Base-by-base conservation (phyloP, 768 basidiomycete species). In the Coprinopsis strossmayeri region DNA sequence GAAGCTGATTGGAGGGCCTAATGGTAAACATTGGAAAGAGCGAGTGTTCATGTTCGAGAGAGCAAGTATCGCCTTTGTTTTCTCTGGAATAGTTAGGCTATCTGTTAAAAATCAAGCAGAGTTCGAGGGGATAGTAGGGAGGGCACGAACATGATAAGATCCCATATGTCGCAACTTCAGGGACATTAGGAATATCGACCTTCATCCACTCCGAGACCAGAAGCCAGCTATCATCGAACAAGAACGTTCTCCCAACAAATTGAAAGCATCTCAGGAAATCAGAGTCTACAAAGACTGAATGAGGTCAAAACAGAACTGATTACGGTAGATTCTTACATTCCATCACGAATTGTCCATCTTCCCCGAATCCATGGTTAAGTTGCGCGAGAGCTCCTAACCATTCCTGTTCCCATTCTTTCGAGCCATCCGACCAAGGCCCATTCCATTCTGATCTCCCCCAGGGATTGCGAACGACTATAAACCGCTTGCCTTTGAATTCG, bases 271-370 rank as follows among this genome's bases (percentile, higher is more conserved):
- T 62, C 40, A 76, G 60, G 55, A 74, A 79, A 52, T 78, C 75
- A 26, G 63, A 61, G 55, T 77, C 76, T 77, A 32, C 34, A 10
- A 2, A 15, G 26, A 12, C 51, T 17, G 24, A 26, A 10, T 20
- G 4, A 42, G 5, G 5, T 38, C n/a, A 18, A 34, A n/a, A 32
- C 21, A 50, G 24, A 28, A 2, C 34, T 1, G 21, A 13, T 26
- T 42, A 34, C 17, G n/a, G 41, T 2, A 61, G 11, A 3, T n/a
- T 59, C 66, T 50, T 38, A 71, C 70, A 71, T 63, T 79, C 78
- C 77, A 79, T 78, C 15, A 80, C 64, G 48, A 81, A 81, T 46
- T 76, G 66, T 1, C 78, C 79, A 49, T 76, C 72, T 27, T 72
- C 59, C 1, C 77, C 77, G 49, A 81, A 80, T 1, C 58, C 48